Conservation (phyloP, 306 rosid species). For the Vicia faba region DNA sequence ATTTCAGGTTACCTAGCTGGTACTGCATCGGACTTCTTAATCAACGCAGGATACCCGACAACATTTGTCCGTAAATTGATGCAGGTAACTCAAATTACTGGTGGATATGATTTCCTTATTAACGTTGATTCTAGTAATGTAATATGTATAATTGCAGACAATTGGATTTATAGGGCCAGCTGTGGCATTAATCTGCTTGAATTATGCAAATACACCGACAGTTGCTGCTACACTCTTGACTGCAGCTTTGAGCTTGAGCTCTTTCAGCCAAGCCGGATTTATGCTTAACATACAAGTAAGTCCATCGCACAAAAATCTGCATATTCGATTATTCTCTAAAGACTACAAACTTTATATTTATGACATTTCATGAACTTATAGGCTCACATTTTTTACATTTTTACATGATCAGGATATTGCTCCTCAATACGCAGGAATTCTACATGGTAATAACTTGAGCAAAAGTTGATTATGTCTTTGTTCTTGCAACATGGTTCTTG, state of each 20-base stretch:
- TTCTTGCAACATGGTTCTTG: not conserved
- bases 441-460: slow-evolving; percentile 65
- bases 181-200: slow-evolving; percentile 72
- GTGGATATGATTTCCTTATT: not conserved
- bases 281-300: slow-evolving; percentile 91
- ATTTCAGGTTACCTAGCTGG: slow-evolving; percentile 87
- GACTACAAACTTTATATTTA: not conserved
- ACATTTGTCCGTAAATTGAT: slow-evolving; percentile 77
- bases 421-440: slow-evolving; percentile 85
- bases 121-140: slow-evolving; percentile 27
- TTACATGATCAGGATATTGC: slow-evolving; percentile 78
- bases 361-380: slow-evolving; percentile 1
- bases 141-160: slow-evolving; percentile 51
- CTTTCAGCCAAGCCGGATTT: slow-evolving; percentile 97
- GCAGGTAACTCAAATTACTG: slow-evolving; percentile 61
- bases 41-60: slow-evolving; percentile 64
- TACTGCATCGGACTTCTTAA: slow-evolving; percentile 65
- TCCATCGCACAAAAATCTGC: not conserved
- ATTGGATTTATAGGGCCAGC: slow-evolving; percentile 91
- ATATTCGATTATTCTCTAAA: not conserved
- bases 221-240: slow-evolving; percentile 68
- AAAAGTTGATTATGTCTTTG: not conserved
- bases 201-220: slow-evolving; percentile 66
- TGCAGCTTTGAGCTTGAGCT: slow-evolving; percentile 81
- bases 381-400: slow-evolving; percentile 13